A percentile compares a stretch with the other conserved stretches of the same genome.
phyloP scores from a whole-genome alignment of 2,329 filamentous ascomycete genomes.

The Boeremia exigua region DNA sequence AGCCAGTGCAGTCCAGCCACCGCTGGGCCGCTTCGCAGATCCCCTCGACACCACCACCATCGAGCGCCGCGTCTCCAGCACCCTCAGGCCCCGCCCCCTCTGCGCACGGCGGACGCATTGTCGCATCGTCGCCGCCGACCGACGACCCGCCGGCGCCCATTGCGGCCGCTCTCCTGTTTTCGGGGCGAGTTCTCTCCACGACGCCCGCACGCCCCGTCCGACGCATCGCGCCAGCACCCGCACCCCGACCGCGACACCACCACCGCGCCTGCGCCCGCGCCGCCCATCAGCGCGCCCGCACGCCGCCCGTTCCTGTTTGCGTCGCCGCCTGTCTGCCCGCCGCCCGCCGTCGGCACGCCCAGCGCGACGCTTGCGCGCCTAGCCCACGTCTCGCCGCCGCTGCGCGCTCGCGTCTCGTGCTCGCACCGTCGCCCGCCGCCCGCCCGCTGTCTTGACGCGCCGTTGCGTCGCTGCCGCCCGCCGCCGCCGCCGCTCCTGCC shows the following conservation, averaged over 20 bases:
- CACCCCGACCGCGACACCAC: conserved; percentile 19
- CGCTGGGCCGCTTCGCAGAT: conserved; percentile 16
- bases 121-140: conserved; percentile 32
- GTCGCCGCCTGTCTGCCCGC: conserved; percentile 9
- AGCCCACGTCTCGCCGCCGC: conserved; percentile 15
- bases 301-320: neutral
- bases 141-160: conserved; percentile 30
- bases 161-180: conserved; percentile 27
- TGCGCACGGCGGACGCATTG: conserved; percentile 34
- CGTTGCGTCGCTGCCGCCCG: no score
- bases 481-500: no score
- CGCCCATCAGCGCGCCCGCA: conserved; percentile 23
- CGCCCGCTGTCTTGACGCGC: neutral
- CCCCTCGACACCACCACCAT: conserved; percentile 22
- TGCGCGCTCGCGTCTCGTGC: neutral
- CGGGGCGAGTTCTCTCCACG: conserved; percentile 28
- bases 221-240: conserved; percentile 33
- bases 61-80: conserved; percentile 28
- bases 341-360: conserved; percentile 25
- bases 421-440: neutral
- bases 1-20: neutral
- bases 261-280: conserved; percentile 32
- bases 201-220: conserved; percentile 26
- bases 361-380: conserved; percentile 30
- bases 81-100: conserved; percentile 32